Conservation (phyloP, 345 rosid genomes). For the Physaria fendleri region DNA sequence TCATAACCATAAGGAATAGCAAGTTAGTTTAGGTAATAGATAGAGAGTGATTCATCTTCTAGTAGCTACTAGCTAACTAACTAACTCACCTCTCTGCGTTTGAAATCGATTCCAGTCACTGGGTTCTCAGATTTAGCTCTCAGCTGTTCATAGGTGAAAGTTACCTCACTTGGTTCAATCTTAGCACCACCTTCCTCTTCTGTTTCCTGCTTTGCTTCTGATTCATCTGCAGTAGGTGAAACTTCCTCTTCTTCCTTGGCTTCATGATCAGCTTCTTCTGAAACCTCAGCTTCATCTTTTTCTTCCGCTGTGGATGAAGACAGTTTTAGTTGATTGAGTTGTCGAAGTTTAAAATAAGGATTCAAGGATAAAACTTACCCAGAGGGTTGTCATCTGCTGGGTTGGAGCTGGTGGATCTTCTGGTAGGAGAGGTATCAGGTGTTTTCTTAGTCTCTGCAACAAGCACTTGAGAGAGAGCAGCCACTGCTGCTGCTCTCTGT, state of each 20-base stretch:
- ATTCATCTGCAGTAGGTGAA: constrained; percentile 27
- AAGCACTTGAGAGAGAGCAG: constrained; percentile 90
- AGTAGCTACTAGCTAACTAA: background rate
- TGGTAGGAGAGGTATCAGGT: constrained; percentile 59
- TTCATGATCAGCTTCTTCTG: constrained; percentile 38
- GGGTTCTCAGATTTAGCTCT: constrained; percentile 82
- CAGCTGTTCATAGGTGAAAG: constrained; percentile 80
- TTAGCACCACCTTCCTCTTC: constrained; percentile 32
- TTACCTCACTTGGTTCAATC: constrained; percentile 26
- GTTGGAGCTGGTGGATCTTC: constrained; percentile 36
- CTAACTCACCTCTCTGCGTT: constrained; percentile 80
- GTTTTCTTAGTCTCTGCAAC: constrained; percentile 72
- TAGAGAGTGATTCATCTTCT: constrained; percentile 9
- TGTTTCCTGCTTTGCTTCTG: constrained; percentile 29
- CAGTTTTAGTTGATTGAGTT: background rate
- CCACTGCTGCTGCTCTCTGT: constrained; percentile 97
- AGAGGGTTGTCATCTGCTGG: constrained; percentile 40
- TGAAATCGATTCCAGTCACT: constrained; percentile 85
- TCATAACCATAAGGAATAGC: background rate
- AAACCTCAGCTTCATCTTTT: constrained; percentile 47
- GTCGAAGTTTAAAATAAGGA: background rate
- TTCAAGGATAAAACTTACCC: constrained; percentile 33
- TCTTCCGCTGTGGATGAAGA: constrained; percentile 34
- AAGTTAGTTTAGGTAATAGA: constrained; percentile 11
- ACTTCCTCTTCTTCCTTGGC: constrained; percentile 46